phyloP scores from a whole-genome alignment of 345 rosid genomes.

The Eucalyptus decipiens region DNA sequence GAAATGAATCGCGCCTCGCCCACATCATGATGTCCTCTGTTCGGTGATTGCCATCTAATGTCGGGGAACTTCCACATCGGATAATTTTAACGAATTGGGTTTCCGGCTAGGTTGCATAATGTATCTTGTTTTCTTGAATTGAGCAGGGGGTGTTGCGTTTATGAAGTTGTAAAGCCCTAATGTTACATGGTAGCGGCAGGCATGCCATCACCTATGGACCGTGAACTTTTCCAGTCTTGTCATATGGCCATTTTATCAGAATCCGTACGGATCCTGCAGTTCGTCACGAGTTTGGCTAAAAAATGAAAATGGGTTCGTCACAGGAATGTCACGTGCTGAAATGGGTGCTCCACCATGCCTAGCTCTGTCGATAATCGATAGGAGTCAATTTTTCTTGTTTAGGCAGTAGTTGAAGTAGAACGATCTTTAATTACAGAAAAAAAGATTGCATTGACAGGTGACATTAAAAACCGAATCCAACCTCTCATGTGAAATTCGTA shows the following conservation, averaged over 20 bases:
- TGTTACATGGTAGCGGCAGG: not conserved
- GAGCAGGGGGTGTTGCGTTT: not conserved
- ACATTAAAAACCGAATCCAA: not conserved
- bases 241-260: not conserved
- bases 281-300: not conserved
- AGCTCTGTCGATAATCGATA: not conserved
- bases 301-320: not conserved
- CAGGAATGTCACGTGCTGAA: not conserved
- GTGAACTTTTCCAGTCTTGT: not conserved
- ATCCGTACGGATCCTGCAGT: not conserved
- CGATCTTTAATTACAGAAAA: not conserved
- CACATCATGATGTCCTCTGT: not conserved
- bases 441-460: not conserved
- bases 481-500: not conserved
- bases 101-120: not conserved
- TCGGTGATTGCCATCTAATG: not conserved
- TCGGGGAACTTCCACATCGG: not conserved
- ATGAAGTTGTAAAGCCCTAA: not conserved
- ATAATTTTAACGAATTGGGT: not conserved
- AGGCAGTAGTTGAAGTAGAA: not conserved
- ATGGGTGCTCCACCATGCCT: not conserved
- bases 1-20: not conserved
- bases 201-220: not conserved
- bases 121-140: not conserved
- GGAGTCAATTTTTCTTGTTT: not conserved